Base-by-base conservation (phyloP, 1,284 basidiomycete genomes). In the Trametes pubescens region DNA sequence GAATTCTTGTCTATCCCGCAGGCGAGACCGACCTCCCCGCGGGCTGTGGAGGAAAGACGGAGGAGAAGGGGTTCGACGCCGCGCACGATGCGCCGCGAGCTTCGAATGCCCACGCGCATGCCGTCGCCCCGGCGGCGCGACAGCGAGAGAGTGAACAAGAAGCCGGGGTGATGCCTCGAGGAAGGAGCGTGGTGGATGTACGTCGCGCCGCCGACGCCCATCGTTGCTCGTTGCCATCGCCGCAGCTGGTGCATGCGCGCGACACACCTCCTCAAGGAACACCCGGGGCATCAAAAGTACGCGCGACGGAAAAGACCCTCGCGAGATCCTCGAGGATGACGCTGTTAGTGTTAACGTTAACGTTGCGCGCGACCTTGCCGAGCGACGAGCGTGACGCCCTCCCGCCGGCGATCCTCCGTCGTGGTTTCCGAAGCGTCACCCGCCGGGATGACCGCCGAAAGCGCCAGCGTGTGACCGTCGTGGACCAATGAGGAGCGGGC, bases 281-380 rank as follows among this genome's bases (percentile, higher is more conserved):
- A 32, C 14, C 44, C 44, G 44, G 44, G 21, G 44, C 44, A 47
- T 47, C 44, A 47, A 26, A 26, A 47, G 24, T 47, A 47, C 44
- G 44, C 44, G 44, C 40, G 40, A 43, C 40, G 40, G 14, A 16
- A 16, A 4, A 16, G 6, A 16, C 24, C 44, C 44, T 24, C 44
- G 44, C 44, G 44, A 47, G 44, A 47, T 47, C 47, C 47, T 49
- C 47, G 47, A 49, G 47, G 47, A 29, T 11, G 47, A 29, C 44
- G 21, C 40, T 43, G 40, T n/a, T 16, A 43, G 18, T 16, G 40
- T 43, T 43, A 43, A 43, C 40, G 40, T 43, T 43, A 43, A n/a
- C 40, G 10, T 38, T 38, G 37, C 37, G 37, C 34, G 34, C 34
- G 34, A n/a, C n/a, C n/a, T n/a, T n/a, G n/a, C n/a, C n/a, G 37